These are phyloP conservation scores for Mortierella sp. DNA, from an alignment of 371 early-diverging fungal species.

Conservation along the genomic window DNA sequence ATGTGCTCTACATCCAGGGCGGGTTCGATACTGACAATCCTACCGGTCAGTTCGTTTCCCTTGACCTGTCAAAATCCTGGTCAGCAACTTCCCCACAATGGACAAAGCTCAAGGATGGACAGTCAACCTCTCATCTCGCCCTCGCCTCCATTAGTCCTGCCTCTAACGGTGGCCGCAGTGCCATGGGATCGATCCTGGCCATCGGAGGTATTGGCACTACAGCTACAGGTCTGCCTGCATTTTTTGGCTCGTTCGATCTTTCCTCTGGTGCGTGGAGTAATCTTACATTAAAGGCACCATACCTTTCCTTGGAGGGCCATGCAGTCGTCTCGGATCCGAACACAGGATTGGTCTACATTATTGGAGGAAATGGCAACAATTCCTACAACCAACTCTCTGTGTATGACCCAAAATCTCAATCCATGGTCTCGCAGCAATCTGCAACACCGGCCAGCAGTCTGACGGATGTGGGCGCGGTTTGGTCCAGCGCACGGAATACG, in stretches of 20 bases:
- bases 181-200: conserved; percentile 20
- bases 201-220: conserved; percentile 22
- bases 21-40: conserved; percentile 18
- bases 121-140: conserved; percentile 20
- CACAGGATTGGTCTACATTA: conserved; percentile 33
- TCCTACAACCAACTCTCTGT: conserved; percentile 18
- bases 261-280: conserved; percentile 7
- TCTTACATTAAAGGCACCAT: conserved; percentile 8
- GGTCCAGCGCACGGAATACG: conserved; percentile 13
- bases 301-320: conserved; percentile 31
- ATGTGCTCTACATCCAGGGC: conserved; percentile 36
- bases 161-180: conserved; percentile 9
- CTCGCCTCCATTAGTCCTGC: conserved; percentile 14
- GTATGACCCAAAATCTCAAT: conserved; percentile 22
- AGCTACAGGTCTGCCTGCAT: neutral
- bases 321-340: conserved; percentile 31
- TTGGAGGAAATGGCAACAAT: conserved; percentile 26
- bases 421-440: conserved; percentile 10
- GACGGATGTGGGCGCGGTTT: conserved; percentile 28
- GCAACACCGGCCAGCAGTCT: conserved; percentile 16
- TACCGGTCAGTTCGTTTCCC: conserved; percentile 12
- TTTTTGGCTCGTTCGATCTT: conserved; percentile 23
- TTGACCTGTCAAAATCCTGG: conserved; percentile 41
- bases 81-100: conserved; percentile 2
- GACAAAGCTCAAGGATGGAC: conserved; percentile 17